Evolutionary conservation across 805 yeast species (phyloP).

Genomic region (Candida morakotiae): DNA sequence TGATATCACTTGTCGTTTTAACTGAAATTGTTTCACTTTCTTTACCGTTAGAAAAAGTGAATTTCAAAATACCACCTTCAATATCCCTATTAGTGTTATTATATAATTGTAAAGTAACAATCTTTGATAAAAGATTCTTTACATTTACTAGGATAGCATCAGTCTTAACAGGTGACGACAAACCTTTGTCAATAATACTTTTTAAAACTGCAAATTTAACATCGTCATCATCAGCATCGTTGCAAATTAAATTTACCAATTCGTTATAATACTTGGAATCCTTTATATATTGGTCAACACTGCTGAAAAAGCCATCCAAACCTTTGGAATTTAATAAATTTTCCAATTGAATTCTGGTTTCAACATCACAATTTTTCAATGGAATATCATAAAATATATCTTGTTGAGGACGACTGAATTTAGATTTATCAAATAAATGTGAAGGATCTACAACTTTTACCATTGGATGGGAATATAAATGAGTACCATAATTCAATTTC

Average conservation of each 20-base stretch:
- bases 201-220: constrained; percentile 20
- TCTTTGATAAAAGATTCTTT: constrained; percentile 12
- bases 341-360: constrained; percentile 15
- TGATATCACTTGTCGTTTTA: constrained; percentile 21
- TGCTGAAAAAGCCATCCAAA: constrained; percentile 13
- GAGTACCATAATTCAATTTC: constrained; percentile 14
- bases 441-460: too few relatives aligned
- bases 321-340: constrained; percentile 13
- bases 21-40: constrained; percentile 15
- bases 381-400: constrained; percentile 24
- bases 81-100: constrained; percentile 20
- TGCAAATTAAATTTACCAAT: constrained; percentile 14
- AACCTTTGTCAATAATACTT: constrained; percentile 14
- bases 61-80: constrained; percentile 24
- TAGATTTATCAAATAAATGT: not conserved
- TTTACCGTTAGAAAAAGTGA: constrained; percentile 19
- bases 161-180: not conserved
- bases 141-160: constrained; percentile 14
- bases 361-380: constrained; percentile 15
- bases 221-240: constrained; percentile 11
- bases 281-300: constrained; percentile 14
- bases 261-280: constrained; percentile 21
- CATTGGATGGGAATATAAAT: constrained; percentile 25
- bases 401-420: not conserved
- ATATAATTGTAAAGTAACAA: constrained; percentile 20